phyloP scores from a whole-genome alignment of 1,139 yeast species.

The Pichia sp. region DNA sequence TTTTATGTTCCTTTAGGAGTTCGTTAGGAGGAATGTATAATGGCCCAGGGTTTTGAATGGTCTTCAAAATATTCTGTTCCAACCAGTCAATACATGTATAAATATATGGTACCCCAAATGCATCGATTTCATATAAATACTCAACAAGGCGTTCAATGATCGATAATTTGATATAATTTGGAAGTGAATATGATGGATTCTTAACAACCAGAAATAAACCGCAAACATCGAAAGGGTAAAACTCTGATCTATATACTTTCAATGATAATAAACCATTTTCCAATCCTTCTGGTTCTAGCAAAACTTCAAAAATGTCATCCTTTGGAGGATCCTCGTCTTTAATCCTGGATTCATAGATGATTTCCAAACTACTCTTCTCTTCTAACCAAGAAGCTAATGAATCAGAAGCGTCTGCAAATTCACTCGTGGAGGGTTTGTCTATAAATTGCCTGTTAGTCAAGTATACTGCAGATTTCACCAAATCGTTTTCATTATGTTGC shows the following conservation, averaged over 20 bases:
- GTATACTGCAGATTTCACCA: conserved; percentile 42
- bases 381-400: conserved; percentile 50
- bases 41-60: conserved; percentile 70
- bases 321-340: conserved; percentile 22
- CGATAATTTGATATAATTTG: conserved; percentile 69
- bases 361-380: conserved; percentile 62
- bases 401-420: conserved; percentile 3
- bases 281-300: conserved; percentile 29
- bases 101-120: conserved; percentile 64
- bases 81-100: conserved; percentile 68
- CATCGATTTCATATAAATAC: conserved; percentile 32
- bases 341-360: conserved; percentile 39
- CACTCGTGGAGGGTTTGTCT: background rate
- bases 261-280: conserved; percentile 33
- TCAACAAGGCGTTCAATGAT: conserved; percentile 41
- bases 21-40: conserved; percentile 31
- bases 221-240: conserved; percentile 53
- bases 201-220: conserved; percentile 52
- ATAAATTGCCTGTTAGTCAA: conserved; percentile 29
- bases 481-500: conserved; percentile 34
- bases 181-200: conserved; percentile 41
- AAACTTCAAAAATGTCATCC: conserved; percentile 26
- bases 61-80: conserved; percentile 46
- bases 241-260: conserved; percentile 41
- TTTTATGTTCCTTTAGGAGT: background rate